Conservation (phyloP, 352 stramenopile species). For the Pythium rishiriense region DNA sequence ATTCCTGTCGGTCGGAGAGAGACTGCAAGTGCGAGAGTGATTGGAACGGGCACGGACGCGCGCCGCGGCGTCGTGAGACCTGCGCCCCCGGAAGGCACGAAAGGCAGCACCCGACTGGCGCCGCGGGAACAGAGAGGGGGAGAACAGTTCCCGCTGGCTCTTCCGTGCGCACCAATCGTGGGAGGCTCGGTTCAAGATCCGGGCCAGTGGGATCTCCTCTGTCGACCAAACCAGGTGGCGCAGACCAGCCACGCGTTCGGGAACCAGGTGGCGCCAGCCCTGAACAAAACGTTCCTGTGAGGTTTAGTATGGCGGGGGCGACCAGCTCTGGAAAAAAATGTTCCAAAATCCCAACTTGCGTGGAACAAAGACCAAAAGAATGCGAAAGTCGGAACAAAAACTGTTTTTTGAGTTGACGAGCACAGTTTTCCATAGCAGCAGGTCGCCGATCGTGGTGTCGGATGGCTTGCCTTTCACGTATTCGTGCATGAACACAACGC, state of each 20-base stretch:
- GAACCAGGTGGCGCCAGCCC: constrained; percentile 10
- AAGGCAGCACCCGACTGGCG: background rate
- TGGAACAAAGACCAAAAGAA: background rate
- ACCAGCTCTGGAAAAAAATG: background rate
- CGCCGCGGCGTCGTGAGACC: background rate
- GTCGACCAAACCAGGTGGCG: constrained; percentile 13
- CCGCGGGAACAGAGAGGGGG: background rate
- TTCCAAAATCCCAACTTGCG: too few species aligned
- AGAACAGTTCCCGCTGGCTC: background rate
- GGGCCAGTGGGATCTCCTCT: constrained; percentile 2
- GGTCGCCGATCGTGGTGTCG: background rate
- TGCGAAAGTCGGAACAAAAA: too few species aligned
- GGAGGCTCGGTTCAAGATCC: constrained; percentile 9
- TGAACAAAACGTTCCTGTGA: background rate
- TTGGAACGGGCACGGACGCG: background rate
- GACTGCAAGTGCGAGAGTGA: constrained; percentile 16
- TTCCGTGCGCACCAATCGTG: background rate
- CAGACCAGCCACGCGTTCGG: constrained; percentile 16
- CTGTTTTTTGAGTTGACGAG: background rate
- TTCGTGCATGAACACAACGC: background rate
- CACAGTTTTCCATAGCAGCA: background rate
- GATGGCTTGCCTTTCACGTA: background rate
- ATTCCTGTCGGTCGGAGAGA: background rate
- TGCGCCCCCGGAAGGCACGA: background rate
- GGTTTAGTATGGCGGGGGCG: too few species aligned